A percentile compares a stretch with the other conserved stretches of the same genome.
These are phyloP conservation scores for Colletotrichum acutatum DNA, from an alignment of 2,329 filamentous ascomycete species.

Conservation along the genomic window DNA sequence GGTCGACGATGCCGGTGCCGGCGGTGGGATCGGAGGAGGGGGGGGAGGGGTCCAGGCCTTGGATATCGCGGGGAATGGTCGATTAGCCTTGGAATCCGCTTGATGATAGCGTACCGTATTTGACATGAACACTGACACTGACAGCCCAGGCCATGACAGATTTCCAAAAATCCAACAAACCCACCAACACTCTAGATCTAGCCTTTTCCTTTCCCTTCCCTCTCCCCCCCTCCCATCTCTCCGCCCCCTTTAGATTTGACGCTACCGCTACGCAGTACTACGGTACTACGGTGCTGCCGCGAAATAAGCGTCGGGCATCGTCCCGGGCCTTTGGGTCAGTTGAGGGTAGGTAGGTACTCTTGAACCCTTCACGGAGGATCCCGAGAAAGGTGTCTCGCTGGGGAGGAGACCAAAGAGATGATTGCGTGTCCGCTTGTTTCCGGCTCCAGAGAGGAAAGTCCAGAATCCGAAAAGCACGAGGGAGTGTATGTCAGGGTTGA, in stretches of 20 bases:
- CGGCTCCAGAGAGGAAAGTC: too few species aligned
- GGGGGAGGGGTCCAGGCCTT: not conserved
- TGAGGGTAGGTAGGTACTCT: not conserved
- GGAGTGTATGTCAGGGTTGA: not conserved
- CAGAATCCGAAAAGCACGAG: not conserved
- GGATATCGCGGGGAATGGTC: not conserved
- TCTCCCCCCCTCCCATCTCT: too few species aligned
- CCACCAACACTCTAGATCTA: not conserved
- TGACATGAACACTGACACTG: too few species aligned
- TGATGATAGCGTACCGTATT: not conserved
- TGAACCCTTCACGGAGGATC: not conserved
- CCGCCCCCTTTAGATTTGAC: not conserved
- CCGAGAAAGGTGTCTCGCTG: not conserved
- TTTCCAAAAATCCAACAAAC: not conserved
- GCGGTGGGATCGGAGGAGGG: not conserved
- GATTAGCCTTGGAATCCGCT: not conserved
- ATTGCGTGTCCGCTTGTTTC: too few species aligned
- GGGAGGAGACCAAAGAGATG: too few species aligned
- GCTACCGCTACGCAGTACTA: not conserved
- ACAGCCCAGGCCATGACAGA: not conserved
- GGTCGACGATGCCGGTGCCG: slow-evolving; percentile 8
- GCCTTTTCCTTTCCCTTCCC: not conserved
- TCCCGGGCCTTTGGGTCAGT: not conserved
- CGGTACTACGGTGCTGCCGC: too few species aligned
- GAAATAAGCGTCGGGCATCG: not conserved